Conservation (phyloP, 257 asterid species). For the Petunia axillaris region DNA sequence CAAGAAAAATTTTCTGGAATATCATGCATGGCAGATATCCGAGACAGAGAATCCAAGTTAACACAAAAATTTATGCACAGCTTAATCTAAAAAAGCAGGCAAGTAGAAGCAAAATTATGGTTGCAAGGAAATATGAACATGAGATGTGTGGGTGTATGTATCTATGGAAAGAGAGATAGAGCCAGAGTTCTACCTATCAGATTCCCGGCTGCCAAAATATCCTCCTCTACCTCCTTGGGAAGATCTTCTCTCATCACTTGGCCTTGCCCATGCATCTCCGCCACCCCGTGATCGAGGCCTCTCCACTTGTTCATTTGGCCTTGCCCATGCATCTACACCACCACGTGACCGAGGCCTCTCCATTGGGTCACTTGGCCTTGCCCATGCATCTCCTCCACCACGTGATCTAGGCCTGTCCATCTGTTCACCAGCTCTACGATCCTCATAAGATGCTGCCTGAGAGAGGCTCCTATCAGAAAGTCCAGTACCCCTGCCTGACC, state of each 20-base stretch:
- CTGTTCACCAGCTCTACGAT: slow-evolving; percentile 62
- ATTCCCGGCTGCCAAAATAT: slow-evolving; percentile 68
- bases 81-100: neutral
- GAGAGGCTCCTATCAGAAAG: slow-evolving; percentile 61
- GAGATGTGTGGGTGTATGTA: neutral
- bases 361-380: slow-evolving; percentile 39
- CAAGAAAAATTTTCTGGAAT: neutral
- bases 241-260: slow-evolving; percentile 68
- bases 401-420: slow-evolving; percentile 88
- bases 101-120: neutral
- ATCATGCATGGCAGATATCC: slow-evolving; percentile 2
- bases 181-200: slow-evolving; percentile 60
- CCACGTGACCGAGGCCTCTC: slow-evolving; percentile 28
- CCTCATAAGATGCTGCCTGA: slow-evolving; percentile 65
- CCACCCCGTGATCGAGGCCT: slow-evolving; percentile 27
- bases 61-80: neutral
- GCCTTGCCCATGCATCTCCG: slow-evolving; percentile 36
- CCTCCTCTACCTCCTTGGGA: slow-evolving; percentile 89
- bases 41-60: neutral
- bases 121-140: neutral
- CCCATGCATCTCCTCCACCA: slow-evolving; percentile 68
- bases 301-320: slow-evolving; percentile 25
- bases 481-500: slow-evolving; percentile 59
- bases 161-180: slow-evolving; percentile 18
- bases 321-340: slow-evolving; percentile 28